phyloP scores from a whole-genome alignment of 164 flowering plant species.

The Saururus chinensis region DNA sequence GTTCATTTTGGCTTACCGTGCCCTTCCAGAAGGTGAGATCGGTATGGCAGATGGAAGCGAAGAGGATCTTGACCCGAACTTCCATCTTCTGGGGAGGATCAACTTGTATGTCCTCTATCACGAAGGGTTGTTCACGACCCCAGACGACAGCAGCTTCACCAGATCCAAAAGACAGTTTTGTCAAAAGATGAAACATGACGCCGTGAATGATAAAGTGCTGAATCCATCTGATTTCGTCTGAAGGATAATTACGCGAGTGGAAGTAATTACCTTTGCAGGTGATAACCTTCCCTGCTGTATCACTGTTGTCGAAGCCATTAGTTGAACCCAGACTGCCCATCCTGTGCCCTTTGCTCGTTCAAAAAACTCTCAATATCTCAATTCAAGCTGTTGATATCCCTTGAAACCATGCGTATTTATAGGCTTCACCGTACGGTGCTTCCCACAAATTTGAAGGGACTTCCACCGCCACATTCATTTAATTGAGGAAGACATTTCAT shows the following conservation, averaged over 20 bases:
- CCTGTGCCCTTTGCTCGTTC: background rate
- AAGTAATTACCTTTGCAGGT: conserved; percentile 37
- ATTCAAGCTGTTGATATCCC: too few relatives aligned
- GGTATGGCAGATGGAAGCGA: background rate
- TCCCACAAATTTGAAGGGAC: too few relatives aligned
- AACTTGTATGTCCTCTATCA: conserved; percentile 46
- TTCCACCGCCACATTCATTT: too few relatives aligned
- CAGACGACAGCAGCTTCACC: conserved; percentile 41
- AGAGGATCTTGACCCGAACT: background rate
- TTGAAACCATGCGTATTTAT: too few relatives aligned
- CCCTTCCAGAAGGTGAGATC: conserved; percentile 16
- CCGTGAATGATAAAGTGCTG: too few relatives aligned
- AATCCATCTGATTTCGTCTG: too few relatives aligned
- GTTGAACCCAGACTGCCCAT: conserved; percentile 4
- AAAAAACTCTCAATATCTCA: too few relatives aligned
- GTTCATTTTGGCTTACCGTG: conserved; percentile 29
- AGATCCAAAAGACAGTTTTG: background rate
- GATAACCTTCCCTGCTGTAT: conserved; percentile 36
- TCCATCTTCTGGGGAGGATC: conserved; percentile 38
- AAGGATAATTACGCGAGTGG: too few relatives aligned
- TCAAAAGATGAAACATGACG: background rate
- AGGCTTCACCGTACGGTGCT: too few relatives aligned
- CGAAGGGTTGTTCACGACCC: conserved; percentile 38
- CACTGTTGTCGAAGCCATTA: conserved; percentile 2
- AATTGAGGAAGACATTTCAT: too few relatives aligned